Evolutionary conservation across 2,329 filamentous ascomycete genomes (phyloP).

Genomic region (Venturia effusa): DNA sequence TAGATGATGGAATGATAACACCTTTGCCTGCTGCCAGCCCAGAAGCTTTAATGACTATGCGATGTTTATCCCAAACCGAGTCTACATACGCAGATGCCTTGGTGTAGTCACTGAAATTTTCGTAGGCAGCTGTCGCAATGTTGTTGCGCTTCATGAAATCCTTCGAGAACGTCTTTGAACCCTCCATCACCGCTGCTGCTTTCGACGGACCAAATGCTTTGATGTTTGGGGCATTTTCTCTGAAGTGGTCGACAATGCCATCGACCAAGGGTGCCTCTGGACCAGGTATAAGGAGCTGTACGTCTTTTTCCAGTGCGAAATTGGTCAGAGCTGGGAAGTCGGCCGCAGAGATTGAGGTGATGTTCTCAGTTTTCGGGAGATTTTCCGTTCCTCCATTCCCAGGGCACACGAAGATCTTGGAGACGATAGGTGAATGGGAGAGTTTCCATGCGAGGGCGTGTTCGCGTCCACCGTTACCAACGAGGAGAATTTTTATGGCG

Average conservation of each 20-base stretch:
- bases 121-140: constrained; percentile 85
- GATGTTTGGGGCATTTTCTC: constrained; percentile 45
- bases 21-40: constrained; percentile 92
- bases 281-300: constrained; percentile 81
- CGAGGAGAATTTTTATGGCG: constrained; percentile 57
- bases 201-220: constrained; percentile 77
- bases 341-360: constrained; percentile 55
- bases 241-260: constrained; percentile 78
- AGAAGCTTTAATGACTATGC: constrained; percentile 76
- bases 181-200: constrained; percentile 81
- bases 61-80: constrained; percentile 20
- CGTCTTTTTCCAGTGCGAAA: constrained; percentile 59
- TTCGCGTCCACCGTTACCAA: constrained; percentile 90
- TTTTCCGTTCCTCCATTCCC: constrained; percentile 81
- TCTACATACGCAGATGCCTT: constrained; percentile 60
- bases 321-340: constrained; percentile 69
- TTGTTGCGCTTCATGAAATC: constrained; percentile 90
- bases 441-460: constrained; percentile 94
- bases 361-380: constrained; percentile 63
- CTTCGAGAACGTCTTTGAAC: constrained; percentile 94
- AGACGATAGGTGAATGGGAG: constrained; percentile 66
- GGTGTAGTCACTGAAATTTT: constrained; percentile 74
- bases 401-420: constrained; percentile 56
- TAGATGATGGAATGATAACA: constrained; percentile 75
- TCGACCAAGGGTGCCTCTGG: constrained; percentile 91